phyloP scores from a whole-genome alignment of 257 asterid genomes.

The Rubia yunnanensis region DNA sequence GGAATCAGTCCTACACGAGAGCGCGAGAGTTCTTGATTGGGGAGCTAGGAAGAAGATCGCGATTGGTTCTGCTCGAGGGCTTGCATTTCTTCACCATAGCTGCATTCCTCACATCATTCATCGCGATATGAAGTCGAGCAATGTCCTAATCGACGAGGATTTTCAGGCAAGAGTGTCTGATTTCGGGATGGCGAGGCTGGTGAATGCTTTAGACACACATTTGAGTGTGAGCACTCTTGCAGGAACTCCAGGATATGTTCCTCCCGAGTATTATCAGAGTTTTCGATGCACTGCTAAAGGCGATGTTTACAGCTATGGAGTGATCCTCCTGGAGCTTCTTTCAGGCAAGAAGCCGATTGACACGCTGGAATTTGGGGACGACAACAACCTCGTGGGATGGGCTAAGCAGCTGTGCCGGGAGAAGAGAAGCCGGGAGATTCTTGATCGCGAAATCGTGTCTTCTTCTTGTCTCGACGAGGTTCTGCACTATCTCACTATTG shows the following conservation, averaged over 20 bases:
- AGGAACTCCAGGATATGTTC: constrained; percentile 94
- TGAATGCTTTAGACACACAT: constrained; percentile 81
- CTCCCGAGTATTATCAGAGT: constrained; percentile 96
- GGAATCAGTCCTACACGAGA: constrained; percentile 69
- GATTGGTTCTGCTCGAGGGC: constrained; percentile 83
- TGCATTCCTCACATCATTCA: constrained; percentile 95
- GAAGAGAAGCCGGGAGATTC: constrained; percentile 50
- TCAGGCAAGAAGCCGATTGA: constrained; percentile 91
- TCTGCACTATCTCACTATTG: constrained; percentile 61
- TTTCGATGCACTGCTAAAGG: constrained; percentile 92
- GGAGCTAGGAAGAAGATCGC: constrained; percentile 64
- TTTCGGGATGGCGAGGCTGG: constrained; percentile 93
- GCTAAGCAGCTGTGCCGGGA: constrained; percentile 63
- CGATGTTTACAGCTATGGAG: constrained; percentile 93
- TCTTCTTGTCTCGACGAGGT: constrained; percentile 58
- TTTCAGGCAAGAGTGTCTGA: constrained; percentile 91
- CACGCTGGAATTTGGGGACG: constrained; percentile 67
- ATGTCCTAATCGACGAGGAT: constrained; percentile 72
- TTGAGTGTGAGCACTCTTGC: constrained; percentile 92
- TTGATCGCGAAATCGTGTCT: constrained; percentile 48
- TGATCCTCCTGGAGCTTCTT: constrained; percentile 76
- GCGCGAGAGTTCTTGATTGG: constrained; percentile 51
- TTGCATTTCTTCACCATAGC: constrained; percentile 94
- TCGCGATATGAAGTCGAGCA: constrained; percentile 96
- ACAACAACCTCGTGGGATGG: constrained; percentile 94